Evolutionary conservation across 345 rosid genomes (phyloP), one percentile per base, ranked within the genome.

Genomic region (Salix brachista): DNA sequence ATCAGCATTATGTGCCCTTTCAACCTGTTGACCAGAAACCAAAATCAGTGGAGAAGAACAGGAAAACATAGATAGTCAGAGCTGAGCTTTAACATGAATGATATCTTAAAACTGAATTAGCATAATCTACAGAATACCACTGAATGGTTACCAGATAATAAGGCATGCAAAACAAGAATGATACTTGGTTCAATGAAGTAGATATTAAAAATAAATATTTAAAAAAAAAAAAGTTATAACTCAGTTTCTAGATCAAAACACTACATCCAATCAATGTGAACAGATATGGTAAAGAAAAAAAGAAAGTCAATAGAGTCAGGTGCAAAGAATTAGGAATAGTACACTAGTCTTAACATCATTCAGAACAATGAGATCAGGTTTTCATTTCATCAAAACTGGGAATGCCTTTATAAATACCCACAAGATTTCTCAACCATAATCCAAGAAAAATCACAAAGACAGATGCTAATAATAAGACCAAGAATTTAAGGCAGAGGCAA

Each of bases 1-100:
- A 84, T 96, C 99, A 73, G 95, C 97, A 84, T 92, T 80, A 75
- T 96, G 98, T 0, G 99, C 98, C 74, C 92, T 96, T 70, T 92
- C 98, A 75, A 96, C 98, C 98, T 96, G 89, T 41, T 60, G 64
- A 64, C 19, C 14, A 73, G 42, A 39, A 70, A 69, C 19, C 8
- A 39, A n/a, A 58, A 58, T 58, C 4, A 1, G 28, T 12, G 14
- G 64, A 58, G 28, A 3, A 21, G 23, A 58, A 23, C 18, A 16
- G 52, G 13, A 58, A 58, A 58, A 58, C 16, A 58, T 23, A 23
- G 64, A 58, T 58, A n/a, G 28, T 58, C 28, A 58, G 64, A 58
- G 64, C 64, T n/a, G 64, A 58, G 28, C 64, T 58, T 25, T 23
- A n/a, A 42, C 46, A 42, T 42, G 14, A 42, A 42, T 42, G 46